A percentile compares a stretch with the other conserved stretches of the same genome.
phyloP scores from a whole-genome alignment of 331 rosid genomes.

The Pyracantha coccinea region DNA sequence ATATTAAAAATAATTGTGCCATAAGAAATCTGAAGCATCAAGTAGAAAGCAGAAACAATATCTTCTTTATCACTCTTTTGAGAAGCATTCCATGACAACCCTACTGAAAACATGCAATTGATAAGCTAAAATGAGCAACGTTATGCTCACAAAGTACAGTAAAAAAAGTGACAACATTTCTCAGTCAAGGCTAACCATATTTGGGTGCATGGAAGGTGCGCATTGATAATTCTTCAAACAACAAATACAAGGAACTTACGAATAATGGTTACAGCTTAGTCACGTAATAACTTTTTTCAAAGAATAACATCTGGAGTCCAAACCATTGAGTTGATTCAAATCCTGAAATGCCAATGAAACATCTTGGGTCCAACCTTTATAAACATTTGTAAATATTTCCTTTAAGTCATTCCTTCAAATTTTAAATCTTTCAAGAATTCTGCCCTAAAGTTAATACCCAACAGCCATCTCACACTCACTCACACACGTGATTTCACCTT shows the following conservation, averaged over 20 bases:
- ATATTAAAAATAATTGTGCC: neutral
- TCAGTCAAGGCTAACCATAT: neutral
- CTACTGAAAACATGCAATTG: neutral
- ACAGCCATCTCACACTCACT: neutral
- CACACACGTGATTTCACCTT: neutral
- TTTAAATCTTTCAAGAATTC: neutral
- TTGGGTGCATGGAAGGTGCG: neutral
- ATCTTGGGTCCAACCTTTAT: neutral
- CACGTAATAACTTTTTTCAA: neutral
- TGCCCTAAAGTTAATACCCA: neutral
- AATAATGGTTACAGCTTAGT: neutral
- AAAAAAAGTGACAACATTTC: neutral
- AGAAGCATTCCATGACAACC: neutral
- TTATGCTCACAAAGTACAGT: neutral
- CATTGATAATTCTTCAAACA: neutral
- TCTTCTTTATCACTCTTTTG: neutral
- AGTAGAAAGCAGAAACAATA: neutral
- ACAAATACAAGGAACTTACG: neutral
- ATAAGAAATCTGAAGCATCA: neutral
- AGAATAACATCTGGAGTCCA: neutral
- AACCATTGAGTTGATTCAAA: neutral
- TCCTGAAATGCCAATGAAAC: neutral
- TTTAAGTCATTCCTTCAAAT: neutral
- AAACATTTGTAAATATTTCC: neutral
- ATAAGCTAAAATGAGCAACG: neutral